Conservation (phyloP, 352 stramenopile species). For the Pythium rhizo-oryzae region DNA sequence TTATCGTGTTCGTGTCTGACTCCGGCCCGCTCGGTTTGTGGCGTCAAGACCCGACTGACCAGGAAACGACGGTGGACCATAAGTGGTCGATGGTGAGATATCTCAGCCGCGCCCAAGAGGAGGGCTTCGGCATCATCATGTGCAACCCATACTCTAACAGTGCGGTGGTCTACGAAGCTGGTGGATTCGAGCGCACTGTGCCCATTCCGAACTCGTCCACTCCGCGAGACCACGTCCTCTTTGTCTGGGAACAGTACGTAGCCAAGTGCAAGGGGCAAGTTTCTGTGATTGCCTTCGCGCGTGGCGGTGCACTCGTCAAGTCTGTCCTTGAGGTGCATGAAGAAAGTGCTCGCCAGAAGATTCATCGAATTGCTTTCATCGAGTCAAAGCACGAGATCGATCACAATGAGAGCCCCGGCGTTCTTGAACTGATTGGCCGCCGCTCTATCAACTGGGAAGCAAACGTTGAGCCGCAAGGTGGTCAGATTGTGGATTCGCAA, state of each 20-base stretch:
- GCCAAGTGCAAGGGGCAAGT: conserved; percentile 84
- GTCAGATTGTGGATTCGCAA: conserved; percentile 87
- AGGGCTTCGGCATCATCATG: conserved; percentile 84
- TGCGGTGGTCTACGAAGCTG: conserved; percentile 88
- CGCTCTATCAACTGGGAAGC: conserved; percentile 90
- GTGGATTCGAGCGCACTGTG: conserved; percentile 84
- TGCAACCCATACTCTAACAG: conserved; percentile 90
- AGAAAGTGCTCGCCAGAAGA: conserved; percentile 70
- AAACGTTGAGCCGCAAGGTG: conserved; percentile 79
- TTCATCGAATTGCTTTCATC: conserved; percentile 83
- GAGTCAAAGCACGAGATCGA: conserved; percentile 91
- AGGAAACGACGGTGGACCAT: conserved; percentile 68
- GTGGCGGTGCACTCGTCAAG: conserved; percentile 80
- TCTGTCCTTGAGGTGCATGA: conserved; percentile 85
- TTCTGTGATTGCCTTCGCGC: conserved; percentile 83
- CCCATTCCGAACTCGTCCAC: conserved; percentile 84
- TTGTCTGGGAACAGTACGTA: conserved; percentile 87
- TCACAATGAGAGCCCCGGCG: conserved; percentile 69
- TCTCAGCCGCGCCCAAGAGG: conserved; percentile 82
- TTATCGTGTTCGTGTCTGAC: conserved; percentile 86
- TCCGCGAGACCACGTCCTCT: conserved; percentile 85
- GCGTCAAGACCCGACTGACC: conserved; percentile 70
- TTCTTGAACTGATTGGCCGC: conserved; percentile 82
- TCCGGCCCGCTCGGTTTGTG: conserved; percentile 85
- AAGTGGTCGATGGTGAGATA: conserved; percentile 90